Evolutionary conservation across 345 rosid genomes (phyloP), one percentile per base, ranked within the genome.

Genomic region (Lagerstroemia speciosa): DNA sequence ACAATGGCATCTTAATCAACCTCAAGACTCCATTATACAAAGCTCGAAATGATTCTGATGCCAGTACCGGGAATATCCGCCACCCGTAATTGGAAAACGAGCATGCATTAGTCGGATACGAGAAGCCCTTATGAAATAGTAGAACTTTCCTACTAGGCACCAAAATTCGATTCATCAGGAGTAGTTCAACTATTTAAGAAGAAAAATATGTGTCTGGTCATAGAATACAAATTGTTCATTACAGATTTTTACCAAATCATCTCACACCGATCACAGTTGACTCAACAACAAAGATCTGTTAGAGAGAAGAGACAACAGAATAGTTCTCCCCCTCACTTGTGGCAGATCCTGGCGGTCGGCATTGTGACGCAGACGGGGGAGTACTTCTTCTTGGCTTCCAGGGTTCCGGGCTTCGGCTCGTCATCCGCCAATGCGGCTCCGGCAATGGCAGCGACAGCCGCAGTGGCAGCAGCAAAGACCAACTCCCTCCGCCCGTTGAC

Each of bases 311-410:
- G 46, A 4, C 10, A 9, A 1, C n/a, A n/a, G n/a, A n/a, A n/a
- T n/a, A n/a, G n/a, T n/a, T n/a, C n/a, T n/a, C n/a, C 16, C 45
- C 52, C 64, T 76, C 82, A 76, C 20, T 79, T 78, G 77, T 6
- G 92, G 68, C 92, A 87, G 73, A 83, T 40, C 26, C 65, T 79
- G 70, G 92, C 89, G n/a, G 89, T 83, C 6, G 88, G 92, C 84
- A 79, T 85, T 41, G 88, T 78, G 72, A 87, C 84, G 68, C 89
- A 85, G 15, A 87, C 40, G 20, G 89, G 81, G 40, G 81, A 79
- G 70, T 87, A 85, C 64, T 79, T 74, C 76, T 85, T 85, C 82
- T 64, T 83, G 71, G 89, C 89, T 31, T 75, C 86, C 3, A 72
- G 64, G 45, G 80, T 71, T 26, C 92, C 92, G 0, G 5, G 46